phyloP scores from a whole-genome alignment of 208 protist species.

The Trypanosoma platydactyli region DNA sequence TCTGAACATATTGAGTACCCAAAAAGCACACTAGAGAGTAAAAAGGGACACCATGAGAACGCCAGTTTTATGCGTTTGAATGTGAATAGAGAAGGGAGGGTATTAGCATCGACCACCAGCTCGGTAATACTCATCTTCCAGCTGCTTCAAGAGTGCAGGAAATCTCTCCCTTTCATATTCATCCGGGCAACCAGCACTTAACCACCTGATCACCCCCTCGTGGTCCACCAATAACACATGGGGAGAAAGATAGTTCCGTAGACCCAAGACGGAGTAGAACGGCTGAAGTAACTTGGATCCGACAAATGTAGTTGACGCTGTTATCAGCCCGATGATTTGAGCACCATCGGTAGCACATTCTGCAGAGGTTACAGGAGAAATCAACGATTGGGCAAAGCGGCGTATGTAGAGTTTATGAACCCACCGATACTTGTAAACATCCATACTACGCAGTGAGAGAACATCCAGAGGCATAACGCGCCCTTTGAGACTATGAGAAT shows the following conservation, averaged over 20 bases:
- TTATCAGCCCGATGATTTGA: conserved; percentile 31
- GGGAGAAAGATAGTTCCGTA: conserved; percentile 85
- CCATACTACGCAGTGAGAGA: conserved; percentile 74
- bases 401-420: conserved; percentile 76
- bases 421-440: conserved; percentile 82
- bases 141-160: conserved; percentile 59
- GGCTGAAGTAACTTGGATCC: conserved; percentile 68
- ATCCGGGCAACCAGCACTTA: conserved; percentile 83
- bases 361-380: conserved; percentile 1
- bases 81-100: conserved; percentile 19
- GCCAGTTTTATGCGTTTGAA: background rate
- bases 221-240: conserved; percentile 85
- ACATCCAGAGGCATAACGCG: conserved; percentile 66
- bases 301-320: conserved; percentile 77
- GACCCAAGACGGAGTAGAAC: conserved; percentile 61
- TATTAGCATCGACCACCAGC: conserved; percentile 21
- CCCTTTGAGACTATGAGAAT: background rate
- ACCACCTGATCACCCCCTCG: conserved; percentile 76
- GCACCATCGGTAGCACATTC: conserved; percentile 9
- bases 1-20: background rate
- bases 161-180: conserved; percentile 65
- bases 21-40: background rate
- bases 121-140: conserved; percentile 73
- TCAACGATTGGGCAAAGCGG: conserved; percentile 66
- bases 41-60: background rate